Base-by-base conservation (phyloP, 129 eudicot species). In the Heracleum sosnowskyi region DNA sequence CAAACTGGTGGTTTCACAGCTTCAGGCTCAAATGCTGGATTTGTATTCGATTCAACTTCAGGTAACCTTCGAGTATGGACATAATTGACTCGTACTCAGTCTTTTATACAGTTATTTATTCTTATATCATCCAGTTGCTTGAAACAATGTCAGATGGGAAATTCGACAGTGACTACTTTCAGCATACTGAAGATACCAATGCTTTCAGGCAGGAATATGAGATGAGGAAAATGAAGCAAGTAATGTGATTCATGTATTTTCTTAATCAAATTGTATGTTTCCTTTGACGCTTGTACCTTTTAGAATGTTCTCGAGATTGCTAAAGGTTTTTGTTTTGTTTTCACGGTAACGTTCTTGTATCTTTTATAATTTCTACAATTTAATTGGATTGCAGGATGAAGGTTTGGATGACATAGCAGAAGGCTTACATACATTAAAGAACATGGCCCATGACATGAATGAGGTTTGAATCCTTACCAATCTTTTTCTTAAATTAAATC, bases 371-470 rank as follows among this genome's bases (percentile, higher is more conserved):
- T 20, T 53, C 62, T 53, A n/a, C n/a, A 9, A 9, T 55, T 75
- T 44, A 26, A 73, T 39, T 45, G 68, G 11, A 76, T 5, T 57
- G 63, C 83, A 91, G 97, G 94, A 91, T 64, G 84, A 91, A 91
- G 97, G 94, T 20, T 76, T 91, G 82, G 97, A 87, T 79, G 90
- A 80, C 55, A 91, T 91, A 76, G 86, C 92, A 76, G 92, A 91
- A 82, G 97, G 97, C 47, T 73, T 91, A 75, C 94, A 80, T 82
- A 86, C 93, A 1, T 70, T 91, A 72, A 91, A 89, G 72, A 86
- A 87, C 78, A 89, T 89, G 94, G 93, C 97, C 76, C 45, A 39
- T 40, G 97, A 89, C 76, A 77, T 86, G 82, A 69, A 86, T 33
- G 90, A 86, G 90, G 90, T 86, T 22, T 73, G 68, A 28, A 41